Base-by-base conservation (phyloP, 2,329 filamentous ascomycete species). In the Hawksworthiomyces lignivorus region DNA sequence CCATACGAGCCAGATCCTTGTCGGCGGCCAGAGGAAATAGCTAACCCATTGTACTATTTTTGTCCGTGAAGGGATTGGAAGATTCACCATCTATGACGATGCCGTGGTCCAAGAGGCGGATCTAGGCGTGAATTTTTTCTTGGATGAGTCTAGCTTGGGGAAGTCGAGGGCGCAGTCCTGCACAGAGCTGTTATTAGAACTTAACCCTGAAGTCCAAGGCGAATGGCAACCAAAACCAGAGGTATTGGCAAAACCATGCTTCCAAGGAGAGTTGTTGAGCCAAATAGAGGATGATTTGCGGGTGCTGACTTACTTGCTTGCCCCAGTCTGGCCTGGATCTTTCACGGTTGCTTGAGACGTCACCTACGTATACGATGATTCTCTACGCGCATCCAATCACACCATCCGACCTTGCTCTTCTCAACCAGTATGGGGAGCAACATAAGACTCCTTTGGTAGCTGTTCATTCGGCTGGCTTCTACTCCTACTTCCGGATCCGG, bases 41-140 rank as follows among this genome's bases (percentile, higher is more conserved):
- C 19, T 41, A 37, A 45, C 34, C 7, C 14, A 10, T 61, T 32
- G 30, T 12, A 17, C n/a, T 28, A 24, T 6, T 41, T 18, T 10
- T 35, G 8, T 26, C 3, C 24, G n/a, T 26, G 12, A 26, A 82
- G 82, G 89, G 4, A 84, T 97, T 54, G 94, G 92, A 8, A 77
- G 80, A 20, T 98, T 96, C 60, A 94, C 87, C 1, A 94, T 98
- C 48, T 82, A 84, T 39, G 92, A 98, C 55, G 80, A 84, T 7
- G 76, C 80, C 1, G 61, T 73, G 3, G 89, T 98, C n/a, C 70
- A 69, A 1, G 82, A 94, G 52, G 72, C 80, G 31, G 92, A 98
- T 55, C 69, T 98, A 30, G 92, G 94, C 5, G 83, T 96, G 48
- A 98, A 98, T 64, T 98, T 98, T 72, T 98, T 98, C 56, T 70